A percentile compares a stretch with the other conserved stretches of the same genome.
Conservation (phyloP, 495 filamentous ascomycete species). For the Ascobolus immersus region DNA sequence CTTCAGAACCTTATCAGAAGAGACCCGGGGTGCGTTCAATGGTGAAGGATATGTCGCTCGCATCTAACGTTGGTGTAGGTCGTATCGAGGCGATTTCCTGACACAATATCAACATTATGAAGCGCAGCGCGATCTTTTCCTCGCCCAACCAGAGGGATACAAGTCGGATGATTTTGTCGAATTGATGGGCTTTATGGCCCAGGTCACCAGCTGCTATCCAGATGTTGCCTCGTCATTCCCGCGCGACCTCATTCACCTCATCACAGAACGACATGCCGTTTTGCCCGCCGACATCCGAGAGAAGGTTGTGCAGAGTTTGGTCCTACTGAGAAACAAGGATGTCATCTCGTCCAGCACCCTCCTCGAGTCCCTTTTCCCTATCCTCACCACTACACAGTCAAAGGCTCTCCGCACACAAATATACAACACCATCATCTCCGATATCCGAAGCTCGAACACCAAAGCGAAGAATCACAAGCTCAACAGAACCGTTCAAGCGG, state of each 20-base stretch:
- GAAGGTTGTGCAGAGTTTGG: conserved; percentile 78
- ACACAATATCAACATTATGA: conserved; percentile 85
- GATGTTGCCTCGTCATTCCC: conserved; percentile 50
- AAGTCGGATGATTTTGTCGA: conserved; percentile 9
- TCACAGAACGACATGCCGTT: conserved; percentile 53
- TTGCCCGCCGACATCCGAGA: conserved; percentile 65
- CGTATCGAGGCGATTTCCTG: conserved; percentile 65
- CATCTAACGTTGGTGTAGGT: no score
- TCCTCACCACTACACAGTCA: conserved; percentile 62
- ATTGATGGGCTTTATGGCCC: conserved; percentile 32
- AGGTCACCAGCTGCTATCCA: conserved; percentile 84
- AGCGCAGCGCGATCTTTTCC: conserved; percentile 65
- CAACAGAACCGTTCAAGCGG: conserved; percentile 76
- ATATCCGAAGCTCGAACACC: conserved; percentile 59
- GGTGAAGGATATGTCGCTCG: conserved; percentile 2
- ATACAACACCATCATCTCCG: conserved; percentile 75
- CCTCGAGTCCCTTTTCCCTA: conserved; percentile 72
- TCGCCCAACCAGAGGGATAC: conserved; percentile 42
- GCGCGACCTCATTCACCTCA: conserved; percentile 51
- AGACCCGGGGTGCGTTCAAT: conserved; percentile 52
- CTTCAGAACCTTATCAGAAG: conserved; percentile 69
- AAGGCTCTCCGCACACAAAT: conserved; percentile 64
- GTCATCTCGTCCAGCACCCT: conserved; percentile 61
- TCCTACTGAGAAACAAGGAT: conserved; percentile 71
- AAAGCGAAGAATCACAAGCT: conserved; percentile 73